These are phyloP conservation scores for Colletotrichum godetiae DNA, from an alignment of 2,329 filamentous ascomycete species.

Conservation along the genomic window DNA sequence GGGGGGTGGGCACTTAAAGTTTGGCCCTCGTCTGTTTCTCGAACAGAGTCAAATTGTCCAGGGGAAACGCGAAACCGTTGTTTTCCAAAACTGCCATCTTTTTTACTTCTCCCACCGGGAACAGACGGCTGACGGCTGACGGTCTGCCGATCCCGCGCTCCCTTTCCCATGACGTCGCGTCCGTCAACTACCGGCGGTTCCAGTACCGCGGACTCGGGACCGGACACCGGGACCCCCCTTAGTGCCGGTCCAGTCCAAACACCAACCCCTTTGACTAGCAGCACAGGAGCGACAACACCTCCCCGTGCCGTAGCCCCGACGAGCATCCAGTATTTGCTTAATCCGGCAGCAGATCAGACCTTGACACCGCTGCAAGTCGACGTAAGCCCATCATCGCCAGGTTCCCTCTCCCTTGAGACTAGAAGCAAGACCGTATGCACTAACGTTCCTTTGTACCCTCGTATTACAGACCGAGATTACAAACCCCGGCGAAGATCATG, in stretches of 20 bases:
- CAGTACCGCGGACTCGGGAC: slow-evolving; percentile 24
- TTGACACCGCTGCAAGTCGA: slow-evolving; percentile 41
- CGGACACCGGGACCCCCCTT: not conserved
- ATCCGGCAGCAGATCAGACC: slow-evolving; percentile 36
- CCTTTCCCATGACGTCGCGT: slow-evolving; percentile 14
- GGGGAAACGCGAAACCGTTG: not conserved
- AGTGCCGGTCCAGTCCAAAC: not conserved
- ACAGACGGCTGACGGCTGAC: not conserved
- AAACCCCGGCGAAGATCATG: slow-evolving; percentile 39
- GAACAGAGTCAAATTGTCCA: not conserved
- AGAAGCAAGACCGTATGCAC: not conserved
- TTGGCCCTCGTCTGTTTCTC: not conserved
- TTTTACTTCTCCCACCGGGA: not conserved
- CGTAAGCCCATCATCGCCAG: slow-evolving; percentile 26
- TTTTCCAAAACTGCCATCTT: not conserved
- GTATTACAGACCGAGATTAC: slow-evolving; percentile 7
- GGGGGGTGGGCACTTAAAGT: not conserved
- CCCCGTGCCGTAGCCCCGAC: slow-evolving; percentile 4
- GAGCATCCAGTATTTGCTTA: slow-evolving; percentile 25
- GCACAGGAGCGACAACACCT: not conserved
- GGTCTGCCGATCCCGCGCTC: not conserved
- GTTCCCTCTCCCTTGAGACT: not conserved
- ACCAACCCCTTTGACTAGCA: not conserved
- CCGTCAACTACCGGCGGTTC: slow-evolving; percentile 5
- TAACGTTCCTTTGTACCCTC: not conserved